Evolutionary conservation across 1,284 basidiomycete species (phyloP), one percentile per base, ranked within the genome.

Genomic region (Schizophyllum commune): DNA sequence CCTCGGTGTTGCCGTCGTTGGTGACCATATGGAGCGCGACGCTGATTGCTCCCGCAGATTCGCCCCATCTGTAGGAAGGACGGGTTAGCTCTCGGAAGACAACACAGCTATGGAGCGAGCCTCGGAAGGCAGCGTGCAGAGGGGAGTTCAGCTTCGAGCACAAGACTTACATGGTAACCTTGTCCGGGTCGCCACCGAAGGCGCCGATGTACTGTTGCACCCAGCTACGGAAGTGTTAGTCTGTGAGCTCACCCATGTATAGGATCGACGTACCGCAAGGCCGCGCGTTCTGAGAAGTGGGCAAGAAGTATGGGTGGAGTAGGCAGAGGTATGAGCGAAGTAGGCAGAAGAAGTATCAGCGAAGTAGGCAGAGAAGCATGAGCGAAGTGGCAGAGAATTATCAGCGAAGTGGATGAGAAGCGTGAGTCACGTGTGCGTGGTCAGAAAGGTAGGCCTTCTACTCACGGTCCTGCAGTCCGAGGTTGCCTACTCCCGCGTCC

Each of bases 101-200:
- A n/a, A n/a, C n/a, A n/a, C n/a, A n/a, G n/a, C n/a, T n/a, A n/a
- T n/a, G n/a, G 56, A 53, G 21, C 15, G n/a, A 55, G 56, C 20
- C 39, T 4, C 17, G 39, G 32, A 33, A 19, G 22, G 58, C 11
- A 59, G 32, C 11, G 53, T 11, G 27, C 33, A 27, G 22, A 56
- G 22, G 15, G 20, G 53, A 15, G 17, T 21, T 32, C 27, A 5
- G 34, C 11, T 27, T 22, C 0, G 33, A 6, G 51, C 5, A 22
- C 53, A 27, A n/a, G 15, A 67, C 78, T 58, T 69, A 84, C 83
- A 84, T 78, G 1, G 81, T 83, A 4, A 85, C 83, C 67, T 79
- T 79, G 1, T 73, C 71, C 15, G 81, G 80, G 67, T 89, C 82
- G 6, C 88, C 88, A 1, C 86, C 86, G 62, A 90, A 89, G 0